These are phyloP conservation scores for Xylariaceae sp. DNA, from an alignment of 2,329 filamentous ascomycete species.

Conservation along the genomic window DNA sequence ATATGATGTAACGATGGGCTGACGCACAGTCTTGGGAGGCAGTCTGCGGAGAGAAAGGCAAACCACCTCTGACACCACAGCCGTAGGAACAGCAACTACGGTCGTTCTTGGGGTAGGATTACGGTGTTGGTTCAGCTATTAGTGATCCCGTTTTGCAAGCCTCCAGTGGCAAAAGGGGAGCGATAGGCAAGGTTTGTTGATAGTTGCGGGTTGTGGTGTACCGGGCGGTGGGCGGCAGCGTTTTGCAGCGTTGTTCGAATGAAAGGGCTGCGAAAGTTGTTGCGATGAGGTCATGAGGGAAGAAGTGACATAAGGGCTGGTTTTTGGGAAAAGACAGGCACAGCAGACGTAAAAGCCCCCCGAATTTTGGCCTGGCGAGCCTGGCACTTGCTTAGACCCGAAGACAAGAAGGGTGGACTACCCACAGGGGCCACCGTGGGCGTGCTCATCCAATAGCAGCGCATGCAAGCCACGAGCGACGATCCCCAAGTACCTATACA, in stretches of 20 bases:
- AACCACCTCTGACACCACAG: conserved; percentile 39
- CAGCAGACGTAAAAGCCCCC: conserved; percentile 45
- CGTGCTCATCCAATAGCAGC: conserved; percentile 34
- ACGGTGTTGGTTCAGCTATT: conserved; percentile 8
- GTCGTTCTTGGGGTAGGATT: too few relatives aligned
- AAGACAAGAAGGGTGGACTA: conserved; percentile 19
- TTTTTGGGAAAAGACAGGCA: conserved; percentile 44
- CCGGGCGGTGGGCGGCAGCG: conserved; percentile 3
- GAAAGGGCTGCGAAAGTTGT: conserved; percentile 35
- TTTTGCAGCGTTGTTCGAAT: conserved; percentile 28
- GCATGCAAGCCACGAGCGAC: conserved; percentile 36
- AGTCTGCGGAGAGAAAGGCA: conserved; percentile 41
- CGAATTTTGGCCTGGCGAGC: conserved; percentile 33
- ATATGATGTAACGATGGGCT: conserved; percentile 45
- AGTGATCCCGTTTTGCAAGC: conserved; percentile 25
- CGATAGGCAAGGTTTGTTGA: conserved; percentile 20
- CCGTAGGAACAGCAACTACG: conserved; percentile 9
- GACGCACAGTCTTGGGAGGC: conserved; percentile 39
- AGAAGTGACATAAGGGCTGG: conserved; percentile 48
- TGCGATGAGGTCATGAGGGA: conserved; percentile 48
- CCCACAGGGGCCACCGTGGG: conserved; percentile 10
- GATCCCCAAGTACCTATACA: conserved; percentile 40
- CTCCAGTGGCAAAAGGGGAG: conserved; percentile 25
- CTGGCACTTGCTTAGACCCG: conserved; percentile 21
- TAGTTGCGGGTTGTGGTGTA: conserved; percentile 19